phyloP scores from a whole-genome alignment of 2,329 filamentous ascomycete genomes.

The Ophiostoma pallidulum region DNA sequence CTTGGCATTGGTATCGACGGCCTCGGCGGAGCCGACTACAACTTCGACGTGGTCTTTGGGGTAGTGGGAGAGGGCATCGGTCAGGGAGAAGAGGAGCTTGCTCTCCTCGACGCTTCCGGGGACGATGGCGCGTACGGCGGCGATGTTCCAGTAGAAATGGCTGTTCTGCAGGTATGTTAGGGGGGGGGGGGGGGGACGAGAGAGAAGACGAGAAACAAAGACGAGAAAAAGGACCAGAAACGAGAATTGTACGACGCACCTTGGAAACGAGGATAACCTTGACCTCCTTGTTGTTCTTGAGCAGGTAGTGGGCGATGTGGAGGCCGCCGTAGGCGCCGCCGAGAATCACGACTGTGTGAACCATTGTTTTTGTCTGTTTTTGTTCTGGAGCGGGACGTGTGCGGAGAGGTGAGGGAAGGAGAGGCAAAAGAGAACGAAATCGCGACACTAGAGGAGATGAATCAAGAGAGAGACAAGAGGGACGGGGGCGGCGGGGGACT shows the following conservation, averaged over 20 bases:
- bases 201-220: too few species aligned
- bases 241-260: slow-evolving; percentile 28
- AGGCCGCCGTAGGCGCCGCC: slow-evolving; percentile 46
- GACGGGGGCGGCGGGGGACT: neutral
- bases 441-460: neutral
- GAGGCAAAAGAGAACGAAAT: neutral
- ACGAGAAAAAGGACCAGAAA: neutral
- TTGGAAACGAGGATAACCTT: slow-evolving; percentile 48
- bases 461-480: neutral
- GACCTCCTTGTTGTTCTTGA: slow-evolving; percentile 39
- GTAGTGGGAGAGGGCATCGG: slow-evolving; percentile 40
- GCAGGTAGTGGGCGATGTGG: slow-evolving; percentile 42
- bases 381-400: too few species aligned
- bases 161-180: slow-evolving; percentile 32
- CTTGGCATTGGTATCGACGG: slow-evolving; percentile 32
- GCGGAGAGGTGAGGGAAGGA: neutral
- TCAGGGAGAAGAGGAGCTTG: slow-evolving; percentile 41
- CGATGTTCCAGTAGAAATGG: slow-evolving; percentile 52
- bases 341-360: slow-evolving; percentile 44
- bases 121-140: slow-evolving; percentile 45
- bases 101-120: slow-evolving; percentile 40
- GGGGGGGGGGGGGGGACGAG: too few species aligned
- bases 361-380: too few species aligned
- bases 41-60: slow-evolving; percentile 40
- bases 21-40: slow-evolving; percentile 39